Evolutionary conservation across 75 land plant species (phyloP).

Genomic region (Chamaecyparis obtusa): DNA sequence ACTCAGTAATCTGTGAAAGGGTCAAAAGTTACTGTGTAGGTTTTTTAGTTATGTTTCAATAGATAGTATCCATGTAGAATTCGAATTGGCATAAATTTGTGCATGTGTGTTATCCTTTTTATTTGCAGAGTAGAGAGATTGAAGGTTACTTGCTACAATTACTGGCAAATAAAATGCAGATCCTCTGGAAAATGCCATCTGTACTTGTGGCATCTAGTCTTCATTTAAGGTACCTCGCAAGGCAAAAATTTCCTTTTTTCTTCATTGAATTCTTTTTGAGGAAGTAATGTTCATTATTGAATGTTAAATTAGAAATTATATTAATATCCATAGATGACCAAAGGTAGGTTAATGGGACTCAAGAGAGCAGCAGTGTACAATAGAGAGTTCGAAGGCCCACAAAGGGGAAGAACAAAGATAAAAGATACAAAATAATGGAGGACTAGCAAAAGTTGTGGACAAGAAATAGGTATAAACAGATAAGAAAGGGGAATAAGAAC

Average conservation of each 20-base stretch:
- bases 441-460: no score
- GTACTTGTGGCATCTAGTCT: conserved; percentile 8
- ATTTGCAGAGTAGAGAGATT: conserved; percentile 10
- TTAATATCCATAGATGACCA: no score
- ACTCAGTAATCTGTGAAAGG: neutral
- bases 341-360: no score
- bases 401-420: no score
- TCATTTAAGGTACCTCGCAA: neutral
- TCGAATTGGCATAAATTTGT: neutral
- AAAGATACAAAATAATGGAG: no score
- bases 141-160: conserved; percentile 7
- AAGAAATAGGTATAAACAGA: no score
- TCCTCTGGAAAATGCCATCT: conserved; percentile 13
- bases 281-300: neutral
- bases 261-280: neutral
- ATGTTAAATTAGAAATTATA: neutral
- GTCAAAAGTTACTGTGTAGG: neutral
- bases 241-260: neutral
- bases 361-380: no score
- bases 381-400: no score
- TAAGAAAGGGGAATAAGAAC: no score
- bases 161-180: neutral
- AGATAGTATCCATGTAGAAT: neutral
- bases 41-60: neutral
- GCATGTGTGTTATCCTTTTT: neutral